phyloP scores from a whole-genome alignment of 495 filamentous ascomycete species.

The Penicillium pulvis region DNA sequence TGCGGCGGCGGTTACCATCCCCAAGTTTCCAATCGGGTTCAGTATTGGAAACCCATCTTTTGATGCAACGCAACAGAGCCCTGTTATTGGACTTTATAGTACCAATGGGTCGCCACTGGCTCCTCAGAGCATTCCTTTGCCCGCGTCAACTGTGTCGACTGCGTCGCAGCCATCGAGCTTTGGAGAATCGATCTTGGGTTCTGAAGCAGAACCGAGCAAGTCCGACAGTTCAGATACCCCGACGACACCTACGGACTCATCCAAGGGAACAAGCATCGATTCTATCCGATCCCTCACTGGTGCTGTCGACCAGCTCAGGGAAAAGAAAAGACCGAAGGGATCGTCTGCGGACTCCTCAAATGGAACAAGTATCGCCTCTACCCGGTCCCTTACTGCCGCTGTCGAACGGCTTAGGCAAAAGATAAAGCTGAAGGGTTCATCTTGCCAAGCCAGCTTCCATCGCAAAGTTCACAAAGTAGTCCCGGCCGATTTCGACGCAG shows the following conservation, averaged over 20 bases:
- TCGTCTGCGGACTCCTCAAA: not conserved
- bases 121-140: not conserved
- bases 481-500: not conserved
- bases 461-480: not conserved
- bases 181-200: not conserved
- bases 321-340: not conserved
- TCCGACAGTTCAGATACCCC: not conserved
- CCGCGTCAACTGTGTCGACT: not conserved
- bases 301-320: not conserved
- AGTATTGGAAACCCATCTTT: conserved; percentile 21
- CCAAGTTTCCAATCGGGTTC: conserved; percentile 1
- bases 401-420: not conserved
- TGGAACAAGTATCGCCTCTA: conserved; percentile 6
- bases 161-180: not conserved
- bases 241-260: not conserved
- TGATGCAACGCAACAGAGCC: conserved; percentile 16
- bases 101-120: conserved; percentile 5
- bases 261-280: conserved; percentile 2
- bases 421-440: not conserved
- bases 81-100: conserved; percentile 26
- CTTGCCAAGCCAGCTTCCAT: not conserved
- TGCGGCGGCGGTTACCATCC: not conserved
- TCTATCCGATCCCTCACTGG: conserved; percentile 1
- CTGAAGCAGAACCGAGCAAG: not conserved
- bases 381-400: not conserved